Evolutionary conservation across 164 flowering plant genomes (phyloP).

Genomic region (Sedum album): DNA sequence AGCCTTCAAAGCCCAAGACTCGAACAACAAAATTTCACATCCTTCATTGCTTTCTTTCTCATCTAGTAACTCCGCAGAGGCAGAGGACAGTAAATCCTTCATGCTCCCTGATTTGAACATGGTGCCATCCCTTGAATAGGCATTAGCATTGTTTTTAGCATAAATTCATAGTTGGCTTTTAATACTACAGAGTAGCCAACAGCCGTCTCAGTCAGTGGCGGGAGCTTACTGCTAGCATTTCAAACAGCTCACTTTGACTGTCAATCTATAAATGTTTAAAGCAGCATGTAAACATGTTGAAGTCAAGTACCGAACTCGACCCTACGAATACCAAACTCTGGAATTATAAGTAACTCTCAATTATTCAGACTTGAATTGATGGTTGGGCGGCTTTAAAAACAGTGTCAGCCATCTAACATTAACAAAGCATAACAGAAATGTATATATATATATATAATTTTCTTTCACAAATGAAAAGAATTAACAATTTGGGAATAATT

Average conservation of each 20-base stretch:
- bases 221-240: not conserved
- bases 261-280: not conserved
- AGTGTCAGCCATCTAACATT: not conserved
- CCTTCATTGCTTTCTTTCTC: not conserved
- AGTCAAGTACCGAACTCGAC: too few species aligned
- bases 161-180: not conserved
- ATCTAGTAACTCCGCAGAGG: too few species aligned
- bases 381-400: not conserved
- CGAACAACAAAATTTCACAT: not conserved
- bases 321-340: too few species aligned
- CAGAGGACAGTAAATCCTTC: not conserved
- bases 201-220: not conserved
- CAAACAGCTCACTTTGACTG: not conserved
- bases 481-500: too few species aligned
- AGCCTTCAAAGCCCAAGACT: not conserved
- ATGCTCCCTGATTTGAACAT: conserved; percentile 4
- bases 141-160: not conserved
- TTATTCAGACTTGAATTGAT: too few species aligned
- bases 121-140: not conserved
- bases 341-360: too few species aligned
- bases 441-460: too few species aligned
- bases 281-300: not conserved
- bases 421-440: too few species aligned
- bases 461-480: too few species aligned
- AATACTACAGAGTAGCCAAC: not conserved